phyloP scores from a whole-genome alignment of 257 asterid species.

The Solanum sparsipilum region DNA sequence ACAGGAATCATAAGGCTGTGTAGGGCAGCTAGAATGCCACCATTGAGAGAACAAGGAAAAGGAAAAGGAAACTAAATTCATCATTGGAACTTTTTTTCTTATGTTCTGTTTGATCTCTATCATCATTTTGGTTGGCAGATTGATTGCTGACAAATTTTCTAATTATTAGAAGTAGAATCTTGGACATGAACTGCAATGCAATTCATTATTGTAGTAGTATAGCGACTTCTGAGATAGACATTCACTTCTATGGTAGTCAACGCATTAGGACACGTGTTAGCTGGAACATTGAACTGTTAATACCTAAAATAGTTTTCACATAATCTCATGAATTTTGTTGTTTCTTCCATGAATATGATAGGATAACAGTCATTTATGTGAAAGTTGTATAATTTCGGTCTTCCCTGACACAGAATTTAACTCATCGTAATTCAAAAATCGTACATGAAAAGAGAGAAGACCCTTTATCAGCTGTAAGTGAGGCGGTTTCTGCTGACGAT shows the following conservation, averaged over 20 bases:
- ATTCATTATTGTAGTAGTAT: not conserved
- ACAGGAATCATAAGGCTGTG: not conserved
- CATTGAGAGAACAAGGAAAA: not conserved
- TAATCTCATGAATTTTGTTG: not conserved
- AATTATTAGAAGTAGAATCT: not conserved
- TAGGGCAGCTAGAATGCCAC: not conserved
- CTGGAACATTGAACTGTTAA: not conserved
- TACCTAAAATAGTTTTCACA: not conserved
- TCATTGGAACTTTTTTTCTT: not conserved
- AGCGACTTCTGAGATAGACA: not conserved
- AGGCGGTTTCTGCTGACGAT: slow-evolving; percentile 48
- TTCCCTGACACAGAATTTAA: not conserved
- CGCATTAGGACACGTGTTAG: not conserved
- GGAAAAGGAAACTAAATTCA: not conserved
- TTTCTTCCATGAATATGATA: not conserved
- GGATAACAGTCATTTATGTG: not conserved
- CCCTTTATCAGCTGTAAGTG: slow-evolving; percentile 35
- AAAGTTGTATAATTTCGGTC: not conserved
- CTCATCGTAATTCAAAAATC: not conserved
- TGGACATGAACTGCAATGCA: not conserved
- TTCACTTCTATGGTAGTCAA: not conserved
- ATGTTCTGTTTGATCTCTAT: not conserved
- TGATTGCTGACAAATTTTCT: not conserved
- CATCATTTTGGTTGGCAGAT: not conserved
- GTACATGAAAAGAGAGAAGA: slow-evolving; percentile 38